Conservation (phyloP, 2,329 filamentous ascomycete genomes). For the Lachnellula suecica region DNA sequence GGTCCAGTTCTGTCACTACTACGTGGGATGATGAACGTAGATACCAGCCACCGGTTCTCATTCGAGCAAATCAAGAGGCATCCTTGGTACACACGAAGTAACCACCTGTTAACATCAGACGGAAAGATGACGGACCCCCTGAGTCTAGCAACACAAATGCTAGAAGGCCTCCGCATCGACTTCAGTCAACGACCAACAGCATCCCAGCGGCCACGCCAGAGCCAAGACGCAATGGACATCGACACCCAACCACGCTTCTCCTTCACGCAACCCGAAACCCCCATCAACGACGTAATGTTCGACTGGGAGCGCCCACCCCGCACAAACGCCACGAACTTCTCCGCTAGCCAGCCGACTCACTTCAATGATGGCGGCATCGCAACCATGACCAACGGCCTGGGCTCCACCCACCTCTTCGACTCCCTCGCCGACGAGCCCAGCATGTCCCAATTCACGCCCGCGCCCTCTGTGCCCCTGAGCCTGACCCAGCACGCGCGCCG, state of each 20-base stretch:
- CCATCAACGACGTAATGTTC: slow-evolving; percentile 71
- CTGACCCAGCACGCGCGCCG: slow-evolving; percentile 85
- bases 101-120: slow-evolving; percentile 71
- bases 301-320: slow-evolving; percentile 78
- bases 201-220: slow-evolving; percentile 32
- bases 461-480: slow-evolving; percentile 74
- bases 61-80: slow-evolving; percentile 85
- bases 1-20: slow-evolving; percentile 74
- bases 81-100: slow-evolving; percentile 89
- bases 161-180: slow-evolving; percentile 86
- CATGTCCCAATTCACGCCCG: slow-evolving; percentile 80
- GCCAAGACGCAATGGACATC: slow-evolving; percentile 66
- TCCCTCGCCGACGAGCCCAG: slow-evolving; percentile 82
- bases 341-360: slow-evolving; percentile 44
- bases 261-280: slow-evolving; percentile 82
- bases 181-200: slow-evolving; percentile 65
- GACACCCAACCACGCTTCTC: slow-evolving; percentile 57
- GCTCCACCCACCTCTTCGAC: slow-evolving; percentile 51
- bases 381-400: slow-evolving; percentile 29
- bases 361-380: slow-evolving; percentile 26
- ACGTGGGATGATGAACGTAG: slow-evolving; percentile 88
- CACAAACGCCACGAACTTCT: slow-evolving; percentile 26
- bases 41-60: slow-evolving; percentile 74
- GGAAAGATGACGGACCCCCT: slow-evolving; percentile 78
- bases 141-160: slow-evolving; percentile 88